Base-by-base conservation (phyloP, 495 filamentous ascomycete genomes). In the Penicillium desertorum region DNA sequence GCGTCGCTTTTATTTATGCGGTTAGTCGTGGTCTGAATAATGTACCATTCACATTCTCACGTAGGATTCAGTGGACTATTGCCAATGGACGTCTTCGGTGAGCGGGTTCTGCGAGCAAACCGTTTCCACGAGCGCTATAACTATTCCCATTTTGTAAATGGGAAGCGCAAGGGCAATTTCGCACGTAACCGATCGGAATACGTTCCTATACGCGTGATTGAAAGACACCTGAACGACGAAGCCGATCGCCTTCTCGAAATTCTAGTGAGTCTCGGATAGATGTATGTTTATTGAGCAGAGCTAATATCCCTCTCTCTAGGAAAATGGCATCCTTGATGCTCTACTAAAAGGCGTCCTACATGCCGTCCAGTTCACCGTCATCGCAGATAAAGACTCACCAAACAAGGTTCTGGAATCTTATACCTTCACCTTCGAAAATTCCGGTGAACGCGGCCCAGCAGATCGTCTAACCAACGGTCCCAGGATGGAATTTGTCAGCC, bases 391-490 rank as follows among this genome's bases (percentile, higher is more conserved):
- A 29, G 8, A 1, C 27, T 29, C 27, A 10, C 27, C 27, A 29
- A 10, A 29, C 9, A 29, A 29, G 27, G 1, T 29, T 29, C 27
- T 29, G 9, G 27, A 29, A 29, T 29, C 27, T 29, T 29, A 29
- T 5, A 29, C 27, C 27, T 29, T 60, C 37, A 51, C 52, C 16
- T 43, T 61, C 14, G 32, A 37, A 11, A 17, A 45, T 37, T 25
- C 12, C 4, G 42, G 52, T 25, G 22, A 32, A 7, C 27, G 29
- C 10, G 52, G 42, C 12, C 12, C 44, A 11, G 47, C 47, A 20
- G 20, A 50, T 25, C 47, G 19, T 9, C 17, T 14, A 20, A 22
- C 2, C 3, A 16, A n/a, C 10, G 29, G 14, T 3, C 19, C 19
- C 3, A 50, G 14, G 20, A 50, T 50, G 5, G 30, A 37, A 9